phyloP scores from a whole-genome alignment of 2,329 filamentous ascomycete species.

The Orbilia javanica region DNA sequence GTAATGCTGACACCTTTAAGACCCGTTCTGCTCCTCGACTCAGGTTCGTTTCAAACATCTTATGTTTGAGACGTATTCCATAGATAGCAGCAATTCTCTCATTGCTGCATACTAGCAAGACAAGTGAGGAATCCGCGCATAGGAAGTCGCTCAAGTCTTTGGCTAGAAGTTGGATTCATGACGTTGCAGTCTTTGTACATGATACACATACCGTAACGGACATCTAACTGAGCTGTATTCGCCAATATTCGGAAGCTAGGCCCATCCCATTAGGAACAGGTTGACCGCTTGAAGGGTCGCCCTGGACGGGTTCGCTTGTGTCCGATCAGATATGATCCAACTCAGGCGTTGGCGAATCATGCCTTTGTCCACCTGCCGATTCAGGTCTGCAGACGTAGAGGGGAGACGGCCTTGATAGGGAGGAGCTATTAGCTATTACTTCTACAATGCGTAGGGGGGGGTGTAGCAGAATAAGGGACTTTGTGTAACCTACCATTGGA shows the following conservation, averaged over 20 bases:
- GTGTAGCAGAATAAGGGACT: neutral
- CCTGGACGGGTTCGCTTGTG: constrained; percentile 84
- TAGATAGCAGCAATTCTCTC: constrained; percentile 34
- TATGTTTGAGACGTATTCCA: constrained; percentile 39
- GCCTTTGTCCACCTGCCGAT: constrained; percentile 74
- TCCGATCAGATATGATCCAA: constrained; percentile 83
- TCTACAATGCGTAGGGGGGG: neutral
- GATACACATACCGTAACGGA: constrained; percentile 25
- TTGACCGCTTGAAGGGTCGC: constrained; percentile 92
- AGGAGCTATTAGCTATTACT: constrained; percentile 21
- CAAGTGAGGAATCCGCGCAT: neutral
- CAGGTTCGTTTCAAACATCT: constrained; percentile 45
- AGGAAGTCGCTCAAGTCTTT: neutral
- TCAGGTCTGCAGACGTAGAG: constrained; percentile 4
- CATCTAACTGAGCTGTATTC: neutral
- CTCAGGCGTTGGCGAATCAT: constrained; percentile 81
- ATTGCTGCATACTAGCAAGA: neutral
- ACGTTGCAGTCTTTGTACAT: constrained; percentile 23
- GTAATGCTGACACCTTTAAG: constrained; percentile 38
- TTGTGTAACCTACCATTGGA: constrained; percentile 70
- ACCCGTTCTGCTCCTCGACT: constrained; percentile 24
- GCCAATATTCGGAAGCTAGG: constrained; percentile 13
- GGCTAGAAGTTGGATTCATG: neutral
- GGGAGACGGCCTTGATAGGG: constrained; percentile 41
- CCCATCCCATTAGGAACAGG: constrained; percentile 77